Conservation (phyloP, 2,329 filamentous ascomycete species). For the Colletotrichum sp. region DNA sequence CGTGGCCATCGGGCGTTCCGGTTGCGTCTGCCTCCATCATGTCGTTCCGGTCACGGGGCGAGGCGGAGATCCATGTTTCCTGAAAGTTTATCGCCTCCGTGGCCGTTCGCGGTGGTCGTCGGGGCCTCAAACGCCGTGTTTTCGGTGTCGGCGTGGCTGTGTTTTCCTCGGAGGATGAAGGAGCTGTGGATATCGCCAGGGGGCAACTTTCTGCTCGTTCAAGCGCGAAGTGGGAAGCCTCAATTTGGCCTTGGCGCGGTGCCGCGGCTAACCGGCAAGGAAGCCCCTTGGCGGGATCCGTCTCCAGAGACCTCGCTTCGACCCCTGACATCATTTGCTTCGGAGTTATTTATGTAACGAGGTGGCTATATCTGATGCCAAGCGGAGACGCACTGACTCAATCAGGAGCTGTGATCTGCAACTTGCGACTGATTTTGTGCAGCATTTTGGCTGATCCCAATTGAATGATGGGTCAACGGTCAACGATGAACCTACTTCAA, state of each 20-base stretch:
- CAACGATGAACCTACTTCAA: neutral
- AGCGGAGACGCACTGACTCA: neutral
- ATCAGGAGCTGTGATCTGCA: neutral
- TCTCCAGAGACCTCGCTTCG: neutral
- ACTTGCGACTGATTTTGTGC: neutral
- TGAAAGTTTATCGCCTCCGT: neutral
- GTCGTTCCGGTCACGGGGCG: neutral
- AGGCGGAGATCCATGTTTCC: neutral
- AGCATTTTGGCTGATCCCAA: neutral
- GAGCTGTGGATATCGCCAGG: neutral
- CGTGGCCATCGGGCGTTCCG: conserved; percentile 6
- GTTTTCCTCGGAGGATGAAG: neutral
- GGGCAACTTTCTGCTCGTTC: neutral
- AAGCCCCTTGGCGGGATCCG: conserved; percentile 8
- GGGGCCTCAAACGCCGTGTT: neutral
- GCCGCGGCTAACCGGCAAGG: conserved; percentile 2
- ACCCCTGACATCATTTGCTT: neutral
- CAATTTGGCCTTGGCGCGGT: neutral
- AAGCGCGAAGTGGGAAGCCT: neutral
- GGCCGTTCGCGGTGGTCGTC: neutral
- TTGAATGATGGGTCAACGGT: neutral
- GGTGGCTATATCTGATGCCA: neutral
- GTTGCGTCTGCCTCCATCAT: neutral
- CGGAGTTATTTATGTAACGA: neutral
- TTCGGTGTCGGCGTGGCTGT: conserved; percentile 14